These are phyloP conservation scores for Jacaranda mimosifolia DNA, from an alignment of 257 asterid genomes.

Conservation along the genomic window DNA sequence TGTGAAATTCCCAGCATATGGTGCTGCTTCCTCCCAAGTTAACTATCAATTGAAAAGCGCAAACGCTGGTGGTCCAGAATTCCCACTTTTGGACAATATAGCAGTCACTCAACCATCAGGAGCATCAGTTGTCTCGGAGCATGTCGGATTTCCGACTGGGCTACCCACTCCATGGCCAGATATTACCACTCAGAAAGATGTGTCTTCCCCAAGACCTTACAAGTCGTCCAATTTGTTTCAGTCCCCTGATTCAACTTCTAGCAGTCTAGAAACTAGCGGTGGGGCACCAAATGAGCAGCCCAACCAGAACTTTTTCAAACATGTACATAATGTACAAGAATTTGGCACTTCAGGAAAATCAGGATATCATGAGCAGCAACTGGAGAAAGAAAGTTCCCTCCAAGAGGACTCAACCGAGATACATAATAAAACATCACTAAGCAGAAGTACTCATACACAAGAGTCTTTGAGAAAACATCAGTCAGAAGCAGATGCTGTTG, in stretches of 20 bases:
- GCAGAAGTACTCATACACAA: conserved; percentile 29
- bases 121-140: conserved; percentile 29
- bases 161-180: conserved; percentile 31
- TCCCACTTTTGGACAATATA: conserved; percentile 18
- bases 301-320: conserved; percentile 32
- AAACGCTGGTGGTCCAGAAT: too few species aligned
- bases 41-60: conserved; percentile 5
- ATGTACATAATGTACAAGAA: conserved; percentile 35
- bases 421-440: conserved; percentile 15
- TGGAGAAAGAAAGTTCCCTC: conserved; percentile 28
- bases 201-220: conserved; percentile 34
- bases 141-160: conserved; percentile 27
- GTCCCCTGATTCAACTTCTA: conserved; percentile 44
- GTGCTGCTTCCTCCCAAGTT: conserved; percentile 35
- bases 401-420: conserved; percentile 31
- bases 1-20: conserved; percentile 34
- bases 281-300: conserved; percentile 40
- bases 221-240: conserved; percentile 38
- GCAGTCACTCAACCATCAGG: conserved; percentile 32
- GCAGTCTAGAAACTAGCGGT: conserved; percentile 36
- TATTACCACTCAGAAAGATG: conserved; percentile 30
- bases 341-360: conserved; percentile 24
- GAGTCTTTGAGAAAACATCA: conserved; percentile 24
- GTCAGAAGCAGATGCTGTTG: conserved; percentile 29
- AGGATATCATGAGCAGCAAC: conserved; percentile 27